A percentile compares a stretch with the other conserved stretches of the same genome.
Evolutionary conservation across 768 basidiomycete species (phyloP).

Genomic region (Tricholomella constricta): DNA sequence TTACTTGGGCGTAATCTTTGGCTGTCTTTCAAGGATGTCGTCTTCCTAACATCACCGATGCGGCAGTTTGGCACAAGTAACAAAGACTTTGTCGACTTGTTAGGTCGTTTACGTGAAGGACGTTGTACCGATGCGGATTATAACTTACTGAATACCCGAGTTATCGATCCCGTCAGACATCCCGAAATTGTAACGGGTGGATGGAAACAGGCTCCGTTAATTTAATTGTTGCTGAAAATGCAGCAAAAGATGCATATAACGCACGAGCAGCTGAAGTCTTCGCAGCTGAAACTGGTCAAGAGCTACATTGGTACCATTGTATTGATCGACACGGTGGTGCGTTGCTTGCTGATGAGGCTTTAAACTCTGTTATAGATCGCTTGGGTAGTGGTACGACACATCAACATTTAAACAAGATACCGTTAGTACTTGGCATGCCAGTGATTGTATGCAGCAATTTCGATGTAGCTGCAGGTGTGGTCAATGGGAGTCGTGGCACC

Average conservation of each 20-base stretch:
- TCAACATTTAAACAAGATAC: too few species aligned
- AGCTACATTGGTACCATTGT: slow-evolving; percentile 14
- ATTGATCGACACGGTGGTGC: not conserved
- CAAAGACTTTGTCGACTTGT: not conserved
- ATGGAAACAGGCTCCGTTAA: slow-evolving; percentile 1
- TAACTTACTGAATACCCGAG: not conserved
- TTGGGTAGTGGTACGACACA: too few species aligned
- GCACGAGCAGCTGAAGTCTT: not conserved
- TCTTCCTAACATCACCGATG: not conserved
- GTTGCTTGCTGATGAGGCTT: too few species aligned
- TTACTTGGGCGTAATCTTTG: not conserved
- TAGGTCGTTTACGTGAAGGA: not conserved
- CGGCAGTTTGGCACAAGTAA: not conserved
- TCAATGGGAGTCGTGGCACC: too few species aligned
- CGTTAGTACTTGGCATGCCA: too few species aligned
- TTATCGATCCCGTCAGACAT: not conserved
- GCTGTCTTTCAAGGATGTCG: not conserved
- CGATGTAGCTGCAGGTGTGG: too few species aligned
- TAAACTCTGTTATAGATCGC: too few species aligned
- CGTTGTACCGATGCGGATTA: not conserved
- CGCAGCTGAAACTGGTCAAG: not conserved
- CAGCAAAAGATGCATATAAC: slow-evolving; percentile 11
- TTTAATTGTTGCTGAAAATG: slow-evolving; percentile 9
- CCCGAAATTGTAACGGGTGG: too few species aligned
- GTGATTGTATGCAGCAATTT: too few species aligned